Percentiles rank a stretch among this genome's conserved stretches.
Evolutionary conservation across 495 filamentous ascomycete genomes (phyloP).

Genomic region (Thermothielavioides terrestris): DNA sequence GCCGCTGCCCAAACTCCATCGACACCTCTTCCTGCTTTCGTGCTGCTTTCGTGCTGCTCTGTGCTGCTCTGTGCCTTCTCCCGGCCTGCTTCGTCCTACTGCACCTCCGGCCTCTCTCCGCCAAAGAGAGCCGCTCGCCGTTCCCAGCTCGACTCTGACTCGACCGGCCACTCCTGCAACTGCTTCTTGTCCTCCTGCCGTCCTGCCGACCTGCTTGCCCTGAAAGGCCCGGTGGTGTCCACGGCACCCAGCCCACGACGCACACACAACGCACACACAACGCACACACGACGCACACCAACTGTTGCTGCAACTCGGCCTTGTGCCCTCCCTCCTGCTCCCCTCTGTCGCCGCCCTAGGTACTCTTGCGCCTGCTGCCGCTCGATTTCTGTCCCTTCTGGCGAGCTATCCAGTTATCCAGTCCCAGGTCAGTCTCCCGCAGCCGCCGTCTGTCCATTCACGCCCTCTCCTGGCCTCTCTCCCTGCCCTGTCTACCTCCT

Average conservation of each 20-base stretch:
- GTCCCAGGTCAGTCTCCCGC: slow-evolving; percentile 14
- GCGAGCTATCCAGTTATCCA: slow-evolving; percentile 1
- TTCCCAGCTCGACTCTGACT: slow-evolving; percentile 10
- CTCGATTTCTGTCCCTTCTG: slow-evolving; percentile 10
- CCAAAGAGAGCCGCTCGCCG: slow-evolving; percentile 23
- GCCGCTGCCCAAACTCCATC: neutral
- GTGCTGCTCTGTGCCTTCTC: no score
- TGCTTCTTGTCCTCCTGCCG: slow-evolving; percentile 1
- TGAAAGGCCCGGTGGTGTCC: slow-evolving; percentile 9
- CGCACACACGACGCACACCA: no score
- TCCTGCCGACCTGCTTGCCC: neutral
- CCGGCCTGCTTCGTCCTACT: slow-evolving; percentile 13
- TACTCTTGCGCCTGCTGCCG: slow-evolving; percentile 24
- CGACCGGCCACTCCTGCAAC: slow-evolving; percentile 8
- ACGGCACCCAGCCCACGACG: slow-evolving; percentile 21
- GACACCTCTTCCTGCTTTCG: slow-evolving; percentile 6
- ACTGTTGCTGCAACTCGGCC: slow-evolving; percentile 7
- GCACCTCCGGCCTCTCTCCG: slow-evolving; percentile 14
- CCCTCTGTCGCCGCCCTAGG: slow-evolving; percentile 29
- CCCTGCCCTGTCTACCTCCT: slow-evolving; percentile 11
- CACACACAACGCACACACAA: no score
- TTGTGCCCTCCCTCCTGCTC: neutral
- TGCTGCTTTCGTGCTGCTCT: no score
- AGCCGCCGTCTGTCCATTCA: slow-evolving; percentile 11
- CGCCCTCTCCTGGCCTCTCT: slow-evolving; percentile 6